Conservation (phyloP, 2,329 filamentous ascomycete species). For the Aureobasidium melanogenum region DNA sequence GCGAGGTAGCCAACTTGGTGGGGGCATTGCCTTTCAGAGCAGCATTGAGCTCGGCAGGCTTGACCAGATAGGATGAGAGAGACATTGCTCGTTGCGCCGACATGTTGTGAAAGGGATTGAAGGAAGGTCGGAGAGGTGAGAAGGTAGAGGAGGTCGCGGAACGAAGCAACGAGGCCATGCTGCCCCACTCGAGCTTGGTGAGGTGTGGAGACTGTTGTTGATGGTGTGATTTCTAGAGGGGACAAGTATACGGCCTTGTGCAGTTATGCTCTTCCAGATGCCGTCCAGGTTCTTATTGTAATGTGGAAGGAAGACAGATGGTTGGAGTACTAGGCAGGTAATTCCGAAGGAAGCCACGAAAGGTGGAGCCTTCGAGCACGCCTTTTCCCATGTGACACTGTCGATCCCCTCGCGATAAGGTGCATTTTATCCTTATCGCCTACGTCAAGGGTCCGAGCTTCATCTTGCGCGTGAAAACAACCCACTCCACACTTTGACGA, state of each 20-base stretch:
- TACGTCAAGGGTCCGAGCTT: background rate
- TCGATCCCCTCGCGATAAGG: background rate
- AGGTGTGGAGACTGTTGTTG: background rate
- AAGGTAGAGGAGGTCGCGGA: background rate
- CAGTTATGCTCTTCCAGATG: background rate
- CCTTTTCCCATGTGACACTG: background rate
- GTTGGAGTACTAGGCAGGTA: too few relatives aligned
- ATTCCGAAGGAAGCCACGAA: background rate
- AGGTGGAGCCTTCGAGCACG: background rate
- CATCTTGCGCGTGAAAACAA: background rate
- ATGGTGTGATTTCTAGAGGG: background rate
- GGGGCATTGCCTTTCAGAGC: constrained; percentile 76
- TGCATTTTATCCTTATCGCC: background rate
- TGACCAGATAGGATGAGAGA: constrained; percentile 77
- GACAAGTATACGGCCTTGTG: background rate
- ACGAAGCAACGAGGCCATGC: constrained; percentile 1
- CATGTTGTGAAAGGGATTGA: background rate
- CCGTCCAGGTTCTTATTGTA: background rate
- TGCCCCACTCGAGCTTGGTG: background rate
- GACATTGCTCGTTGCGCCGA: constrained; percentile 16
- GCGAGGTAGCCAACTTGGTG: constrained; percentile 69
- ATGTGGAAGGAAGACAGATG: background rate
- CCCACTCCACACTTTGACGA: background rate
- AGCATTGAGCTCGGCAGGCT: constrained; percentile 70
- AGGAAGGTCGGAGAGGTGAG: background rate